These are phyloP conservation scores for Lachancea quebecensis DNA, from an alignment of 805 yeast species.

Conservation along the genomic window DNA sequence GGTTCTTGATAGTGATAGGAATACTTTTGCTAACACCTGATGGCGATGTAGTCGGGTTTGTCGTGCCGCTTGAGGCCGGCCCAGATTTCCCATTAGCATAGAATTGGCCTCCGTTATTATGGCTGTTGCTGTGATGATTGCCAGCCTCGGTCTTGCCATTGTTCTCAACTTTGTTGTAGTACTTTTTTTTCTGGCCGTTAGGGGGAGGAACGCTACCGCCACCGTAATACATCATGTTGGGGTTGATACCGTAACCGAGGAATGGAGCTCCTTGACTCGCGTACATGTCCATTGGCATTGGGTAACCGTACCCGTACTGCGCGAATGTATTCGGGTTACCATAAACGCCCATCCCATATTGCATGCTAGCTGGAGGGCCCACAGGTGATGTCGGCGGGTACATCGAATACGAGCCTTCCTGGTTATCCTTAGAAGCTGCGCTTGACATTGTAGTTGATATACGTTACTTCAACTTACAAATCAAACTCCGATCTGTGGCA, in stretches of 20 bases:
- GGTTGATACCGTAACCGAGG: constrained; percentile 19
- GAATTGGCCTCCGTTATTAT: constrained; percentile 9
- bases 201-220: constrained; percentile 7
- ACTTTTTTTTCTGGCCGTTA: constrained; percentile 6
- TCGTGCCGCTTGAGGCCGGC: background rate
- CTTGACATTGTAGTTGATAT: constrained; percentile 4
- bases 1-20: constrained; percentile 8
- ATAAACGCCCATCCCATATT: constrained; percentile 9
- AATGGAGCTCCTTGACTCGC: constrained; percentile 10
- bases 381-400: constrained; percentile 29
- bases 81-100: constrained; percentile 1
- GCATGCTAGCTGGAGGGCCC: constrained; percentile 26
- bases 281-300: constrained; percentile 20
- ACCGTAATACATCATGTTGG: constrained; percentile 22
- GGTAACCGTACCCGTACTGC: constrained; percentile 10
- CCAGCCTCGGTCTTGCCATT: constrained; percentile 9
- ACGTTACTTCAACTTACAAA: background rate
- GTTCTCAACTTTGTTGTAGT: constrained; percentile 3
- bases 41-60: constrained; percentile 1
- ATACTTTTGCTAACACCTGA: constrained; percentile 2
- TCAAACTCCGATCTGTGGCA: background rate
- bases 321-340: constrained; percentile 8
- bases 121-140: constrained; percentile 14
- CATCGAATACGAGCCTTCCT: constrained; percentile 30
- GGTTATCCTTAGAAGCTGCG: constrained; percentile 11